phyloP scores from a whole-genome alignment of 73 alveolate species.

The Tetrahymena borealis region DNA sequence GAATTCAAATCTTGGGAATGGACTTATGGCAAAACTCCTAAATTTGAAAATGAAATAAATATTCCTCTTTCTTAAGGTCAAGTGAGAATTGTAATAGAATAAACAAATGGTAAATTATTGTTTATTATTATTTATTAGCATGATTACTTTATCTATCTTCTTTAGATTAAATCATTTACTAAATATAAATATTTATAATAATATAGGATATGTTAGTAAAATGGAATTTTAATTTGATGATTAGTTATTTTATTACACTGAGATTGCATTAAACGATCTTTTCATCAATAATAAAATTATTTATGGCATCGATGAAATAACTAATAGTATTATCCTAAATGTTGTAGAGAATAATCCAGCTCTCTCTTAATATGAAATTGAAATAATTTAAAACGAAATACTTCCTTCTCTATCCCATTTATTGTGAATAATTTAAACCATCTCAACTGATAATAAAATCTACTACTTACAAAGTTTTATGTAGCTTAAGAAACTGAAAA shows the following conservation, averaged over 20 bases:
- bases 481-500: no score
- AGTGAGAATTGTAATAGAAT: not conserved
- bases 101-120: not conserved
- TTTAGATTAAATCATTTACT: no score
- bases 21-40: not conserved
- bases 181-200: no score
- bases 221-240: not conserved
- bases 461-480: no score
- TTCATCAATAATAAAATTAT: not conserved
- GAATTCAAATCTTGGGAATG: not conserved
- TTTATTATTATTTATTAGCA: not conserved
- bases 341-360: not conserved
- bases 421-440: no score
- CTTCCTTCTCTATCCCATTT: not conserved
- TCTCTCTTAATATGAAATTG: not conserved
- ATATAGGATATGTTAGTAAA: not conserved
- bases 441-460: no score
- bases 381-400: not conserved
- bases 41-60: not conserved
- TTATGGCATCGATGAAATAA: not conserved
- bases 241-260: not conserved
- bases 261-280: not conserved
- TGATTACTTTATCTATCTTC: no score
- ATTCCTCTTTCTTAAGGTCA: not conserved
- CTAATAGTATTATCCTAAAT: not conserved